These are phyloP conservation scores for Cylindrotheca closterium DNA, from an alignment of 108 stramenopile genomes.

Conservation along the genomic window DNA sequence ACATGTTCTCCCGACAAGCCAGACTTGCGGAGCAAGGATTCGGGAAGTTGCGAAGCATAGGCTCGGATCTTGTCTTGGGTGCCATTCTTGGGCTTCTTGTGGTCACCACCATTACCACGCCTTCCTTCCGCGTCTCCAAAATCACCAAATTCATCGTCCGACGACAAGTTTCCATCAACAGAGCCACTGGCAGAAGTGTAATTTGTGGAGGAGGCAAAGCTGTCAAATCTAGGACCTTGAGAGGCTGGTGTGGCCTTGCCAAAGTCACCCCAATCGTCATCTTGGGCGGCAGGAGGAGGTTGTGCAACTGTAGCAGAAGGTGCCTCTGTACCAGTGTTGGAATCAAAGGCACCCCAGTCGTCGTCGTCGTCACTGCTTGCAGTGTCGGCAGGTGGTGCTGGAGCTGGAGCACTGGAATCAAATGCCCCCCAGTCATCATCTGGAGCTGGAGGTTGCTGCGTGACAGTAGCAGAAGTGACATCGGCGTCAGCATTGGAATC, in stretches of 20 bases:
- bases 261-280: slow-evolving; percentile 10
- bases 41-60: slow-evolving; percentile 24
- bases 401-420: slow-evolving; percentile 4
- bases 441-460: neutral
- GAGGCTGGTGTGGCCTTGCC: no score
- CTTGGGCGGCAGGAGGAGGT: neutral
- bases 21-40: slow-evolving; percentile 23
- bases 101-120: slow-evolving; percentile 2
- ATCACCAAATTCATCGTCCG: slow-evolving; percentile 22
- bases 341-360: neutral
- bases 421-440: slow-evolving; percentile 31
- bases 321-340: neutral
- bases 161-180: no score
- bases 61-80: slow-evolving; percentile 17
- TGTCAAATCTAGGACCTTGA: no score
- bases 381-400: no score
- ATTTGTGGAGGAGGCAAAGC: neutral
- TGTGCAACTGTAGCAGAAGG: neutral
- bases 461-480: neutral
- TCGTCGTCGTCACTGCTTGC: neutral
- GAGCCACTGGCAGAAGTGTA: neutral
- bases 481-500: neutral
- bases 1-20: slow-evolving; percentile 23
- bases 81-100: neutral
- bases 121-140: slow-evolving; percentile 23